phyloP scores from a whole-genome alignment of 768 basidiomycete species.

The Cyathus striatus region DNA sequence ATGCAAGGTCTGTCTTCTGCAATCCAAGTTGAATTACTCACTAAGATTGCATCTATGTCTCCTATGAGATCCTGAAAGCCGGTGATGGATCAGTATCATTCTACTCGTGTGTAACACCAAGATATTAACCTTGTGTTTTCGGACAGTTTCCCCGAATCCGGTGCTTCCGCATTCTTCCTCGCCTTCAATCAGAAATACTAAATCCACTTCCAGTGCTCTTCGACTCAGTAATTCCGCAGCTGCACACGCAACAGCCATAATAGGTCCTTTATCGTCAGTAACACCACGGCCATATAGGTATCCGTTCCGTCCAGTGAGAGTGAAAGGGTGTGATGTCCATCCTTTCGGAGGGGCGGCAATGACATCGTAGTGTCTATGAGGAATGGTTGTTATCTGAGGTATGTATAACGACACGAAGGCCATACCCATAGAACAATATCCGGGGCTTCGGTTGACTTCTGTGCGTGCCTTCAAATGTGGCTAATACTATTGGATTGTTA shows the following conservation, averaged over 20 bases:
- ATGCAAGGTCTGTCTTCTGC: conserved; percentile 89
- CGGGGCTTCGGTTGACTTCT: conserved; percentile 57
- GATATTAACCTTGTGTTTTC: conserved; percentile 58
- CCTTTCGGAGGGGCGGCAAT: conserved; percentile 70
- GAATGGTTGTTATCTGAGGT: not conserved
- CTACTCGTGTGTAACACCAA: not conserved
- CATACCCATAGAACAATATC: conserved; percentile 87
- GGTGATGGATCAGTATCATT: conserved; percentile 3
- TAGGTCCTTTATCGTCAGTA: conserved; percentile 94
- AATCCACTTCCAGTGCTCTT: conserved; percentile 75
- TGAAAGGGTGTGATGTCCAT: conserved; percentile 86
- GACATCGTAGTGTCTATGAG: conserved; percentile 89
- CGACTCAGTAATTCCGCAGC: conserved; percentile 73
- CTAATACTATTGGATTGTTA: conserved; percentile 85
- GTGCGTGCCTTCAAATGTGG: conserved; percentile 74
- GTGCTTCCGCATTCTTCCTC: conserved; percentile 94
- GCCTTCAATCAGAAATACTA: conserved; percentile 91
- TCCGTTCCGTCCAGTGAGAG: conserved; percentile 76
- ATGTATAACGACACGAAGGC: not conserved
- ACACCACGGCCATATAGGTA: conserved; percentile 89
- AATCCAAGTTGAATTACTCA: conserved; percentile 97
- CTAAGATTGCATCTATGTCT: conserved; percentile 81
- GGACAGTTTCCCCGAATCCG: conserved; percentile 78
- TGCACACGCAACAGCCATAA: conserved; percentile 87
- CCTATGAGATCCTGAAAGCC: conserved; percentile 71